phyloP scores from a whole-genome alignment of 257 asterid genomes.

The Galeopsis tetrahit region DNA sequence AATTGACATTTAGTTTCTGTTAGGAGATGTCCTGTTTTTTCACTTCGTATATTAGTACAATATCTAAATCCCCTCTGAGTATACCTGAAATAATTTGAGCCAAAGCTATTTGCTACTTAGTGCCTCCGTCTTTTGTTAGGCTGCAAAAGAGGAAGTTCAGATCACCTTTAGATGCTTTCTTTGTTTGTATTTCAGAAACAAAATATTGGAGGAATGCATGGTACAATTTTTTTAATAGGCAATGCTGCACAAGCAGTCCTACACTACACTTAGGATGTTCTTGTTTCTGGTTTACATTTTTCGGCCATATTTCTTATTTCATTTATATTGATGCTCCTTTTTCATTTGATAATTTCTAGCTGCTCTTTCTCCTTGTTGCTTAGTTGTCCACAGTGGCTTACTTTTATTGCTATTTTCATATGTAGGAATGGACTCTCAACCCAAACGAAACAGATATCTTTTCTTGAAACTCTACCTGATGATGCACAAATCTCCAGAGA shows the following conservation, averaged over 20 bases:
- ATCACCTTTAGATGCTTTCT: conserved; percentile 6
- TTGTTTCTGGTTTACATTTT: conserved; percentile 9
- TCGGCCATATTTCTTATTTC: background rate
- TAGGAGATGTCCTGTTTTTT: conserved; percentile 19
- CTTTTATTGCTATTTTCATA: conserved; percentile 34
- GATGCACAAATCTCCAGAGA: conserved; percentile 87
- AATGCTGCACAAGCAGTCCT: conserved; percentile 14
- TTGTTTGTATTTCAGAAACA: background rate
- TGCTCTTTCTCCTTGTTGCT: background rate
- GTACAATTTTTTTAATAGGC: background rate
- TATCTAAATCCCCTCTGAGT: background rate
- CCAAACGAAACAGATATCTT: conserved; percentile 79
- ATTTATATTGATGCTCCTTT: background rate
- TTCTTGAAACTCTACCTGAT: conserved; percentile 79
- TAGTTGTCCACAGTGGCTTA: conserved; percentile 15
- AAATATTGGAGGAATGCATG: background rate
- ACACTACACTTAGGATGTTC: background rate
- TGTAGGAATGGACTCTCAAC: conserved; percentile 90
- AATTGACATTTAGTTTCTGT: background rate
- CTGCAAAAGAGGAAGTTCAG: background rate
- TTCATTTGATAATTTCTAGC: conserved; percentile 7
- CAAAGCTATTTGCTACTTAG: background rate
- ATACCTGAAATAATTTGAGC: conserved; percentile 1
- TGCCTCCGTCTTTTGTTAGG: background rate
- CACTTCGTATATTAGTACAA: background rate